A percentile compares a stretch with the other conserved stretches of the same genome.
Evolutionary conservation across 2,329 filamentous ascomycete genomes (phyloP).

Genomic region (Diaporthe citrichinensis): DNA sequence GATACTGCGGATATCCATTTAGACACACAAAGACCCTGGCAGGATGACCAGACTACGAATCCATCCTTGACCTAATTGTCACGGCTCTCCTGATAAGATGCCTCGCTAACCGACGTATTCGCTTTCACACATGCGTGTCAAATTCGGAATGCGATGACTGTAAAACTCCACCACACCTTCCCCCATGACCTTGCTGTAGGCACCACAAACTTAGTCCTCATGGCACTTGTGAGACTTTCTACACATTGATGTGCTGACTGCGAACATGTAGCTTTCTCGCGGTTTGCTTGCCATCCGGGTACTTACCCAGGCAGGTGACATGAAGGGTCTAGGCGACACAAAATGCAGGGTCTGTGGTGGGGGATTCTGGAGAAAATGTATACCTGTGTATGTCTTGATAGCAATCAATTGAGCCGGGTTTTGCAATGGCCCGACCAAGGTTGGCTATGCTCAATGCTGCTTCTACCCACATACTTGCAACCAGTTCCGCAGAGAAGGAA

Average conservation of each 20-base stretch:
- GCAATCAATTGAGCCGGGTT: not conserved
- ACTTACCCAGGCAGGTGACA: not conserved
- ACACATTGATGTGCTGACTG: not conserved
- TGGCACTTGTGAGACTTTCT: not conserved
- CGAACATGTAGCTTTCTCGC: not conserved
- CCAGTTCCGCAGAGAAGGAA: not conserved
- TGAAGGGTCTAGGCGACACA: not conserved
- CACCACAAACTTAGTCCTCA: not conserved
- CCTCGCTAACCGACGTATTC: not conserved
- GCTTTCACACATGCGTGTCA: not conserved
- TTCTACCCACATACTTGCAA: not conserved
- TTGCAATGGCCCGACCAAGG: not conserved
- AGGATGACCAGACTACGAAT: constrained; percentile 3
- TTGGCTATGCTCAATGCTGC: not conserved
- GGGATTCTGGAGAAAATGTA: too few relatives aligned
- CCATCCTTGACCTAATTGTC: constrained; percentile 5
- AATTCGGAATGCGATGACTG: not conserved
- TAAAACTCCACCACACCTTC: not conserved
- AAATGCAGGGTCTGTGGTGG: not conserved
- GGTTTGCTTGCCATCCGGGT: not conserved
- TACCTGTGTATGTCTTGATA: not conserved
- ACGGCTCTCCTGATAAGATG: not conserved
- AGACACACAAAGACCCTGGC: constrained; percentile 14
- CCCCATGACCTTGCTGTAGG: not conserved
- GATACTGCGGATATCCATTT: constrained; percentile 16